These are phyloP conservation scores for Mycena chlorophos DNA, from an alignment of 768 basidiomycete species.

Conservation along the genomic window DNA sequence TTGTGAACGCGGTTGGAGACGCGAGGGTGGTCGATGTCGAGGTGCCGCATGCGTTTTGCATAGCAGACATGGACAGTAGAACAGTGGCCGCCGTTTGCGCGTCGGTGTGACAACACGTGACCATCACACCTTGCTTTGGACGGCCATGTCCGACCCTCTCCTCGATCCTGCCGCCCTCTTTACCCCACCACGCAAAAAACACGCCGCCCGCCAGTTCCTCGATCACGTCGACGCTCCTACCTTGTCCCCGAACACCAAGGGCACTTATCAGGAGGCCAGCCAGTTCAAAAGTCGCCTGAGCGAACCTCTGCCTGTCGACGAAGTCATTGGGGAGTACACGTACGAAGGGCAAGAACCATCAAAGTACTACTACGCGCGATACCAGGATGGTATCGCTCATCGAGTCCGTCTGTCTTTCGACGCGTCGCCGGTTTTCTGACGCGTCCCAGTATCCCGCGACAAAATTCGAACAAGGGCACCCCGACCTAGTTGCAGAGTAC, in stretches of 20 bases:
- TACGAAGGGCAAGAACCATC: constrained; percentile 34
- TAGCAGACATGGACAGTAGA: constrained; percentile 52
- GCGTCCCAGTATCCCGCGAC: constrained; percentile 46
- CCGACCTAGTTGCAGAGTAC: constrained; percentile 54
- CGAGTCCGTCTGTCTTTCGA: constrained; percentile 44
- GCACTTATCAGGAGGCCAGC: constrained; percentile 10
- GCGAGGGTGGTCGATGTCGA: constrained; percentile 46
- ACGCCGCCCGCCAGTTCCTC: background rate
- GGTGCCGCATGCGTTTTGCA: constrained; percentile 74
- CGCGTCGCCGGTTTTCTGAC: constrained; percentile 25
- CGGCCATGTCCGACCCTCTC: constrained; percentile 8
- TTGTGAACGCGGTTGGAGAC: constrained; percentile 42
- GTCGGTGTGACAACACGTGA: background rate
- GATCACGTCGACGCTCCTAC: constrained; percentile 5
- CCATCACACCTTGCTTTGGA: background rate
- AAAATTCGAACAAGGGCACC: constrained; percentile 39
- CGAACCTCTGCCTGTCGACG: constrained; percentile 31
- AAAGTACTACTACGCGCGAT: constrained; percentile 64
- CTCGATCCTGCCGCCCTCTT: constrained; percentile 24
- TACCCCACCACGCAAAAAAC: constrained; percentile 18
- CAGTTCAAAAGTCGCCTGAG: no score
- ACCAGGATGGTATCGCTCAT: constrained; percentile 54
- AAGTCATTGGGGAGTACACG: constrained; percentile 60
- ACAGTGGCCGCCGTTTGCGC: background rate
- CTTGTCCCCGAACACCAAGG: constrained; percentile 14